Conservation (phyloP, 108 stramenopile genomes). For the Skeletonema grethae region DNA sequence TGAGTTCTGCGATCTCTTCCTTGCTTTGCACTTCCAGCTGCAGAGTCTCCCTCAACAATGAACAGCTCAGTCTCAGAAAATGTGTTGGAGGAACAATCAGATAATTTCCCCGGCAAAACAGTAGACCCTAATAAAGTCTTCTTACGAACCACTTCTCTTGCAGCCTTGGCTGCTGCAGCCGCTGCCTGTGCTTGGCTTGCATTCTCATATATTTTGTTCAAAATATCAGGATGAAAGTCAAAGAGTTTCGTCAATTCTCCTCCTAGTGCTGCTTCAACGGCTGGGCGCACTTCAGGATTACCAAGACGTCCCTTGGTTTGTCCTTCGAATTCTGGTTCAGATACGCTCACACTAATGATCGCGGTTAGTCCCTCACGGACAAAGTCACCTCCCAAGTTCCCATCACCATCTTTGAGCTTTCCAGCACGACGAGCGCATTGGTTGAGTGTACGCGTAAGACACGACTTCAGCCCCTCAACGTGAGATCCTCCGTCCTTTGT, state of each 20-base stretch:
- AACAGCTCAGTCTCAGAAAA: slow-evolving; percentile 89
- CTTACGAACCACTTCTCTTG: slow-evolving; percentile 92
- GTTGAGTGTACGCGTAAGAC: slow-evolving; percentile 88
- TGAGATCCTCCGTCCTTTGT: slow-evolving; percentile 95
- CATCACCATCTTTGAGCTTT: slow-evolving; percentile 74
- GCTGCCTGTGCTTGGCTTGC: slow-evolving; percentile 88
- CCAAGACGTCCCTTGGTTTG: slow-evolving; percentile 97
- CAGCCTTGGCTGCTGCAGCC: slow-evolving; percentile 91
- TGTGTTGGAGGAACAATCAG: slow-evolving; percentile 76
- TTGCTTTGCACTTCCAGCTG: slow-evolving; percentile 96
- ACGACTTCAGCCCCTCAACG: slow-evolving; percentile 91
- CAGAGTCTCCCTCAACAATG: slow-evolving; percentile 95
- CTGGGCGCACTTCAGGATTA: slow-evolving; percentile 91
- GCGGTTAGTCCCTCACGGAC: slow-evolving; percentile 93
- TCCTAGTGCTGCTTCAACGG: slow-evolving; percentile 82
- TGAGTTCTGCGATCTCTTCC: slow-evolving; percentile 92
- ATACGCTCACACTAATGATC: slow-evolving; percentile 86
- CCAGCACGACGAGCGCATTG: slow-evolving; percentile 71
- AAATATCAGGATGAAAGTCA: slow-evolving; percentile 87
- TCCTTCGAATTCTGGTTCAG: slow-evolving; percentile 96
- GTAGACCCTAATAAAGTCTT: slow-evolving; percentile 90
- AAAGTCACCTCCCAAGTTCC: slow-evolving; percentile 89
- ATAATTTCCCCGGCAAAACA: slow-evolving; percentile 92
- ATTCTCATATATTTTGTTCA: slow-evolving; percentile 84
- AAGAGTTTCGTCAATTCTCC: slow-evolving; percentile 83